Evolutionary conservation across 2,329 filamentous ascomycete species (phyloP).

Genomic region (Talaromyces sp.): DNA sequence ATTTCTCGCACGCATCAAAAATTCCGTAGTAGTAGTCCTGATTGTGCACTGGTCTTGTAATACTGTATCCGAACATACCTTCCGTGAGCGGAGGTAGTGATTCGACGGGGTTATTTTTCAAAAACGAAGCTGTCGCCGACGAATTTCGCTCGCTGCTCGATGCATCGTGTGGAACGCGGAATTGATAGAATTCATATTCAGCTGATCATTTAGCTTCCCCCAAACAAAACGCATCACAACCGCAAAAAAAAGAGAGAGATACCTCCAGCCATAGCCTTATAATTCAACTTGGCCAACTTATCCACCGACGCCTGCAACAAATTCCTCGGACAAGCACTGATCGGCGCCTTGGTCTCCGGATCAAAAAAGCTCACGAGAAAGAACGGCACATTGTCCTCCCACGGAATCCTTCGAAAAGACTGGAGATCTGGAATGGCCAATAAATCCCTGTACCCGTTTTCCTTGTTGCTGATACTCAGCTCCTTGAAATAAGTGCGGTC

Average conservation of each 20-base stretch:
- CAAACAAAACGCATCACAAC: constrained; percentile 2
- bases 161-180: constrained; percentile 60
- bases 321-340: constrained; percentile 76
- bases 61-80: constrained; percentile 93
- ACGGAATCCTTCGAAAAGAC: constrained; percentile 80
- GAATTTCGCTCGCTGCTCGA: constrained; percentile 56
- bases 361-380: constrained; percentile 82
- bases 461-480: constrained; percentile 80
- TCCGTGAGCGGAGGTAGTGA: constrained; percentile 78
- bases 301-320: constrained; percentile 66
- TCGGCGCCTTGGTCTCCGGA: constrained; percentile 67
- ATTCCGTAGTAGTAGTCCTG: constrained; percentile 89
- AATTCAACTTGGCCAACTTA: constrained; percentile 66
- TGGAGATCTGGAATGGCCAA: constrained; percentile 75
- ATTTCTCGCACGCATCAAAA: constrained; percentile 74
- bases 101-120: constrained; percentile 68
- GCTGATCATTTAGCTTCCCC: constrained; percentile 51
- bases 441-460: constrained; percentile 84
- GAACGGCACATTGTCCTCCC: constrained; percentile 83
- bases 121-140: constrained; percentile 69
- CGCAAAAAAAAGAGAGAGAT: constrained; percentile 33
- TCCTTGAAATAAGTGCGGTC: constrained; percentile 85
- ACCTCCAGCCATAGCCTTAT: constrained; percentile 87
- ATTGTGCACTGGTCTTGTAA: constrained; percentile 83
- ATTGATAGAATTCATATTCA: constrained; percentile 95